These are phyloP conservation scores for Calonectria hongkongensis DNA, from an alignment of 2,329 filamentous ascomycete genomes.

Conservation along the genomic window DNA sequence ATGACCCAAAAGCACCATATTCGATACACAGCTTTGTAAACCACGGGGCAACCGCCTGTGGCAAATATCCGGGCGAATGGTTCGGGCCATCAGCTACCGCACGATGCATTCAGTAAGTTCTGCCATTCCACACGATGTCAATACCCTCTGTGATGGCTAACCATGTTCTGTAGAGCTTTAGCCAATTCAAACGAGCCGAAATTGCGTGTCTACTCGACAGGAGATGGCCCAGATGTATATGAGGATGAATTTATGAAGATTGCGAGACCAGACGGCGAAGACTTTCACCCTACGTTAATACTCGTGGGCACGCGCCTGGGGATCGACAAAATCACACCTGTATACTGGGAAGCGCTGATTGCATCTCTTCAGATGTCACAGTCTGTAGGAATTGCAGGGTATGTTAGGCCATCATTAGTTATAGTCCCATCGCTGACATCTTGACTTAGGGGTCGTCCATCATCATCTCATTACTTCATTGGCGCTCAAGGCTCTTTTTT, in stretches of 20 bases:
- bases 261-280: slow-evolving; percentile 79
- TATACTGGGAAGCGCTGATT: slow-evolving; percentile 96
- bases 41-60: slow-evolving; percentile 89
- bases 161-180: slow-evolving; percentile 76
- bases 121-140: not conserved
- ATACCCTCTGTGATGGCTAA: slow-evolving; percentile 20
- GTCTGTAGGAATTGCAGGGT: slow-evolving; percentile 97
- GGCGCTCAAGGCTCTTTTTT: slow-evolving; percentile 82
- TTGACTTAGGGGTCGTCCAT: slow-evolving; percentile 84
- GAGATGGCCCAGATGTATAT: slow-evolving; percentile 93
- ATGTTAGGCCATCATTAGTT: slow-evolving; percentile 56
- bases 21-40: slow-evolving; percentile 96
- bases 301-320: slow-evolving; percentile 92
- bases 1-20: slow-evolving; percentile 89
- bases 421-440: slow-evolving; percentile 37
- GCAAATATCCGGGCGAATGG: slow-evolving; percentile 97
- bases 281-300: slow-evolving; percentile 89
- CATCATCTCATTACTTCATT: slow-evolving; percentile 83
- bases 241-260: slow-evolving; percentile 89
- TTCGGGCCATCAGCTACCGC: slow-evolving; percentile 98
- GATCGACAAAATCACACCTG: slow-evolving; percentile 94
- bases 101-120: slow-evolving; percentile 90
- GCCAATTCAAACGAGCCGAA: slow-evolving; percentile 78
- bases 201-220: slow-evolving; percentile 90
- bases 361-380: slow-evolving; percentile 89